phyloP scores from a whole-genome alignment of 2,329 filamentous ascomycete genomes.

The Stromatinia cepivora region DNA sequence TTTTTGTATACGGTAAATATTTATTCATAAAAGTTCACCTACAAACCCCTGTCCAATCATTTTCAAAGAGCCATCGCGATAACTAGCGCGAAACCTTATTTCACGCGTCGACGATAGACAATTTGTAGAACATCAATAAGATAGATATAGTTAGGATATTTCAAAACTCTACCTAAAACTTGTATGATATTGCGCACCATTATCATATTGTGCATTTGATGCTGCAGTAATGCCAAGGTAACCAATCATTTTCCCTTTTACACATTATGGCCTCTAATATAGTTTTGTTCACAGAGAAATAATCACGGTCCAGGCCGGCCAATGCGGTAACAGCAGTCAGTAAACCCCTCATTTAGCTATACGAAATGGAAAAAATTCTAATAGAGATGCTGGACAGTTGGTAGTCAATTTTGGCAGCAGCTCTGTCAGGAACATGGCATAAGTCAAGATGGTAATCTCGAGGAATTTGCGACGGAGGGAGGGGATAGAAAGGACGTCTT shows the following conservation, averaged over 20 bases:
- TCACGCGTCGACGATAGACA: conserved; percentile 21
- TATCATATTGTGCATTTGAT: conserved; percentile 27
- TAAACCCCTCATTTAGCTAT: conserved; percentile 39
- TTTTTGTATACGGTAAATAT: not conserved
- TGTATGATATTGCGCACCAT: conserved; percentile 12
- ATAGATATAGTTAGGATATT: not conserved
- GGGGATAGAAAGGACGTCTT: conserved; percentile 98
- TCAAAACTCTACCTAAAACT: not conserved
- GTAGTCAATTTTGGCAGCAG: conserved; percentile 98
- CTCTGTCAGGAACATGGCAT: conserved; percentile 98
- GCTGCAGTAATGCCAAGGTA: conserved; percentile 42
- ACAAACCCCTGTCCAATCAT: conserved; percentile 21
- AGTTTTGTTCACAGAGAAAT: conserved; percentile 70
- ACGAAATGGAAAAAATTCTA: conserved; percentile 19
- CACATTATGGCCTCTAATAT: conserved; percentile 25
- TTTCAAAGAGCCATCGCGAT: conserved; percentile 22
- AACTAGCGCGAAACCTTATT: conserved; percentile 22
- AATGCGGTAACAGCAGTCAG: conserved; percentile 98
- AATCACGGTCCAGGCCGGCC: conserved; percentile 97
- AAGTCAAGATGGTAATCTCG: conserved; percentile 93
- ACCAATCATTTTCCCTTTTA: not conserved
- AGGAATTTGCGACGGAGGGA: conserved; percentile 96
- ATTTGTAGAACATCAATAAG: conserved; percentile 8
- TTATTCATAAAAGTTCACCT: conserved; percentile 14
- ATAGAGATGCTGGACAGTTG: conserved; percentile 58